A percentile compares a stretch with the other conserved stretches of the same genome.
Evolutionary conservation across 305 asterid genomes (phyloP).

Genomic region (Solanum chacoense): DNA sequence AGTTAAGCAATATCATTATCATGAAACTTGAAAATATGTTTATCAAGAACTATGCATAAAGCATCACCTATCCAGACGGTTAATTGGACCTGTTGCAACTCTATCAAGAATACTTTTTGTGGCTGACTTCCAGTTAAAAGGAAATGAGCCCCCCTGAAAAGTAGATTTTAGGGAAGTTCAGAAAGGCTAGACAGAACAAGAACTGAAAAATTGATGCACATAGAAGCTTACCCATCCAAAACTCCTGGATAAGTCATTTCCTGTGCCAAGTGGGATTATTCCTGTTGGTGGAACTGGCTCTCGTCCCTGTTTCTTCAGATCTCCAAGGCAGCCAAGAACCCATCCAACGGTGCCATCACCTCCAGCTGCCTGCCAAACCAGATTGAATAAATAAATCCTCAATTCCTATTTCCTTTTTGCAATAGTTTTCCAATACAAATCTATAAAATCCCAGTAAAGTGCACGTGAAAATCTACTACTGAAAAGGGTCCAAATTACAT

Average conservation of each 20-base stretch:
- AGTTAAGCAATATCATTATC: background rate
- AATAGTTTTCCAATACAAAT: background rate
- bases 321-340: slow-evolving; percentile 91
- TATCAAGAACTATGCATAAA: background rate
- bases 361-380: slow-evolving; percentile 77
- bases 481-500: background rate
- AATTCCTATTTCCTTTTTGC: background rate
- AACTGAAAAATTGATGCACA: slow-evolving; percentile 9
- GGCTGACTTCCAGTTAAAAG: slow-evolving; percentile 89
- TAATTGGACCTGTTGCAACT: slow-evolving; percentile 38
- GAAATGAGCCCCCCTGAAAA: slow-evolving; percentile 87
- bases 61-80: slow-evolving; percentile 63
- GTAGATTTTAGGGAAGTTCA: slow-evolving; percentile 9
- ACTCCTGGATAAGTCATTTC: slow-evolving; percentile 89
- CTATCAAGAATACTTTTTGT: slow-evolving; percentile 69
- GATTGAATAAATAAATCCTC: background rate
- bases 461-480: background rate
- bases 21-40: background rate
- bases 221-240: slow-evolving; percentile 80
- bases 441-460: background rate
- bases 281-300: slow-evolving; percentile 79
- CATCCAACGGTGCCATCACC: slow-evolving; percentile 97
- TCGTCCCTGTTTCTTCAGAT: slow-evolving; percentile 46
- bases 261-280: slow-evolving; percentile 95
- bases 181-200: slow-evolving; percentile 9